Evolutionary conservation across 441 rosid genomes (phyloP).

Genomic region (Francoa sonchifolia): DNA sequence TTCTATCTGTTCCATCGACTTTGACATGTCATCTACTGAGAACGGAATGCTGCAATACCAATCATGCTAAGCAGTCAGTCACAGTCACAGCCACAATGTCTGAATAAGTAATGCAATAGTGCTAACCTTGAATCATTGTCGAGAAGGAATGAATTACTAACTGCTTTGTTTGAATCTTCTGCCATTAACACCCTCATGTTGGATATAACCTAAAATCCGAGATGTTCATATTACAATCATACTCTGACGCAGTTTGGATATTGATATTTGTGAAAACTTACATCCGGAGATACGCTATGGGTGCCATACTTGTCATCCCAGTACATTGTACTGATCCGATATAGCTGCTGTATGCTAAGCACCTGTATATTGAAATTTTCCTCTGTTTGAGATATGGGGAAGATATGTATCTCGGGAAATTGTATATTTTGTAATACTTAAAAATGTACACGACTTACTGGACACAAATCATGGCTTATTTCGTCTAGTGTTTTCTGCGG

Average conservation of each 20-base stretch:
- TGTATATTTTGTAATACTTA: background rate
- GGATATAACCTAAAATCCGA: conserved; percentile 80
- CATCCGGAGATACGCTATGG: conserved; percentile 83
- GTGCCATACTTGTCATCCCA: conserved; percentile 99
- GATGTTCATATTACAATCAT: no score
- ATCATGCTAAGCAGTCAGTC: background rate
- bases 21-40: conserved; percentile 89
- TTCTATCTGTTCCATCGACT: conserved; percentile 90
- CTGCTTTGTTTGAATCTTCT: conserved; percentile 95
- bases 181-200: conserved; percentile 96
- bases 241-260: no score
- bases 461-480: conserved; percentile 92
- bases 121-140: conserved; percentile 96
- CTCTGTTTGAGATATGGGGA: conserved; percentile 1
- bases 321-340: conserved; percentile 94
- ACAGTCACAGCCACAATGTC: background rate
- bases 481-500: conserved; percentile 89
- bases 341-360: conserved; percentile 88
- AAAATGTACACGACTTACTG: conserved; percentile 35
- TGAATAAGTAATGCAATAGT: background rate
- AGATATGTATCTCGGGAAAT: conserved; percentile 2
- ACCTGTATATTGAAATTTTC: conserved; percentile 35
- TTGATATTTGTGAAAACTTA: conserved; percentile 34
- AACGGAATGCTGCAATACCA: conserved; percentile 78
- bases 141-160: conserved; percentile 84